phyloP scores from a whole-genome alignment of 1,284 basidiomycete species.

The Naganishia liquefaciens region DNA sequence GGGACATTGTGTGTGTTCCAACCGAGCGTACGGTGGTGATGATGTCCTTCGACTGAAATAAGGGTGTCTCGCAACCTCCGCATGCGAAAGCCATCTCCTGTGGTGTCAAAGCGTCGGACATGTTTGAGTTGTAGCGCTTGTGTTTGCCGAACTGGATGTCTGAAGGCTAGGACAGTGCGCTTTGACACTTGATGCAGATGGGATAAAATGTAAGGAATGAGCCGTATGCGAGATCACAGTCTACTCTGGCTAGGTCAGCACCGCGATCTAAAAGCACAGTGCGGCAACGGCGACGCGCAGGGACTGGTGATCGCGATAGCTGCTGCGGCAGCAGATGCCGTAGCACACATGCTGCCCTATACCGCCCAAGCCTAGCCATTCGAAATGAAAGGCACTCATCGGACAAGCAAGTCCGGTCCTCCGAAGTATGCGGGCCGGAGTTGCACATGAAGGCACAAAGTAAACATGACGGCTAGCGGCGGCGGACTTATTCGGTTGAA shows the following conservation, averaged over 20 bases:
- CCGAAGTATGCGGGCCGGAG: conserved; percentile 14
- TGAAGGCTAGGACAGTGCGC: background rate
- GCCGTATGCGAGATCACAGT: too few relatives aligned
- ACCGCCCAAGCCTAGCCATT: background rate
- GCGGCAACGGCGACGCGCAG: conserved; percentile 11
- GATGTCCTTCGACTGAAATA: conserved; percentile 26
- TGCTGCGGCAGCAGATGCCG: conserved; percentile 8
- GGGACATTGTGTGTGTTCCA: background rate
- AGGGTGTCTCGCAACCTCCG: conserved; percentile 20
- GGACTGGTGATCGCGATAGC: background rate
- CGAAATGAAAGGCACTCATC: conserved; percentile 7
- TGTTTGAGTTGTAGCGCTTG: background rate
- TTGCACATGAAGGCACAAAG: conserved; percentile 22
- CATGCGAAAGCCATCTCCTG: conserved; percentile 14
- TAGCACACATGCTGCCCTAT: background rate
- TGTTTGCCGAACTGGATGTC: too few relatives aligned
- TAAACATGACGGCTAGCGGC: background rate
- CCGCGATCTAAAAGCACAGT: conserved; percentile 1
- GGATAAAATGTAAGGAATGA: background rate
- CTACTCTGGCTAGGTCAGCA: too few relatives aligned
- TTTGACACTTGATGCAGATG: background rate
- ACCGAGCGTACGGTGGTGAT: conserved; percentile 18
- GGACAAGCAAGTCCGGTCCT: conserved; percentile 12
- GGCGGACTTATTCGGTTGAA: conserved; percentile 13
- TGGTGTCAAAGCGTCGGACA: conserved; percentile 6